Conservation (phyloP, 2,329 filamentous ascomycete species). For the Fusarium liriodendri region DNA sequence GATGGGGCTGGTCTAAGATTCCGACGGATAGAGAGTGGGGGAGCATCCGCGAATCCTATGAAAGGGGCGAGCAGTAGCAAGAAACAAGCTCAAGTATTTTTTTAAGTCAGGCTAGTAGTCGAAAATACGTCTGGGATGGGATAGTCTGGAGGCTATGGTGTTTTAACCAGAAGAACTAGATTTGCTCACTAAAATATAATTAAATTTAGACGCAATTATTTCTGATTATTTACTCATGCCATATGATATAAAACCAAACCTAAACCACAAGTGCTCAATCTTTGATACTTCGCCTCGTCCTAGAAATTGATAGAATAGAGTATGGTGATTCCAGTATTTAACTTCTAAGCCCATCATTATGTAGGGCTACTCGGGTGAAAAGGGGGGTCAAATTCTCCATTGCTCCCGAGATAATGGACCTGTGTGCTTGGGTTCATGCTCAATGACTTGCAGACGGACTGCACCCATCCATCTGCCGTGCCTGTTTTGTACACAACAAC, state of each 20-base stretch:
- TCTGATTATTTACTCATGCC: background rate
- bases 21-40: background rate
- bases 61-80: background rate
- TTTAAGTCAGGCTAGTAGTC: background rate
- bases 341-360: background rate
- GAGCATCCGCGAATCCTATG: background rate
- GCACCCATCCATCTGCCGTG: background rate
- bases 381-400: background rate
- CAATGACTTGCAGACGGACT: background rate
- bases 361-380: background rate
- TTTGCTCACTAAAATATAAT: background rate
- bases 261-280: background rate
- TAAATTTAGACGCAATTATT: background rate
- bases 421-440: background rate
- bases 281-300: background rate
- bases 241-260: too few relatives aligned
- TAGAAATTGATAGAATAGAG: background rate
- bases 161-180: background rate
- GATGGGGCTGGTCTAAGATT: background rate
- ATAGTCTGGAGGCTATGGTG: background rate
- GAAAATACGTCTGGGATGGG: background rate
- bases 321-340: background rate
- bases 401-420: background rate
- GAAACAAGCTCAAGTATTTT: background rate
- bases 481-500: background rate